Evolutionary conservation across 164 flowering plant genomes (phyloP), one percentile per base, ranked within the genome.

Genomic region (Dillenia turbinata): DNA sequence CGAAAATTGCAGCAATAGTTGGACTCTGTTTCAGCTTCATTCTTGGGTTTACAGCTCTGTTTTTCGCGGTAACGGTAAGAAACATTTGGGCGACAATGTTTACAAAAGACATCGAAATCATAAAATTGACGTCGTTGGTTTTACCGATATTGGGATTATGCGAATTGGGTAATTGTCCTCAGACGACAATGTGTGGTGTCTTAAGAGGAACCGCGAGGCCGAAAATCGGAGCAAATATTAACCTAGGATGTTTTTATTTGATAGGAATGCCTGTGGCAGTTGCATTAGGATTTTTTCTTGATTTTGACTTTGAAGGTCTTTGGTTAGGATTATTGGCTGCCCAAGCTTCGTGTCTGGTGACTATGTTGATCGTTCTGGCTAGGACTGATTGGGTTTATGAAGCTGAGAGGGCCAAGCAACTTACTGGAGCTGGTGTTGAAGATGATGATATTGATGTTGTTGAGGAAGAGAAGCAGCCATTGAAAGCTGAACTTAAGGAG

Each of bases 81-180:
- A 63, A 75, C 14, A 44, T 53, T 0, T 86, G 91, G 91, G 86
- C 86, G 0, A 67, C 53, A 8, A 76, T 86, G 77, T 84, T 86
- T 67, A 86, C 91, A 0, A 45, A 62, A 5, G 88, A 86, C 45
- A 50, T 50, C 13, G 86, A 84, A 47, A 86, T 83, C 46, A 64
- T 82, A 0, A 64, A 67, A 0, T 49, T 86, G 24, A 86, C 91
- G 7, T 65, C 88, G 0, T 8, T 76, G 5, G 91, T 79, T 17
- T 46, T 86, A 66, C 88, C 91, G 0, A 77, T 86, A 24, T 78
- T 83, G 9, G 90, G 90, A 10, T 78, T 85, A 0, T 85, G 90
- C 26, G 90, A 85, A 78, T 77, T 85, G 1, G 88, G 90, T 2
- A 85, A 85, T 68, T 85, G 90, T 77, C 88, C 90, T 15, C 90